Evolutionary conservation across 768 basidiomycete genomes (phyloP).

Genomic region (Lactarius pseudohatsudake): DNA sequence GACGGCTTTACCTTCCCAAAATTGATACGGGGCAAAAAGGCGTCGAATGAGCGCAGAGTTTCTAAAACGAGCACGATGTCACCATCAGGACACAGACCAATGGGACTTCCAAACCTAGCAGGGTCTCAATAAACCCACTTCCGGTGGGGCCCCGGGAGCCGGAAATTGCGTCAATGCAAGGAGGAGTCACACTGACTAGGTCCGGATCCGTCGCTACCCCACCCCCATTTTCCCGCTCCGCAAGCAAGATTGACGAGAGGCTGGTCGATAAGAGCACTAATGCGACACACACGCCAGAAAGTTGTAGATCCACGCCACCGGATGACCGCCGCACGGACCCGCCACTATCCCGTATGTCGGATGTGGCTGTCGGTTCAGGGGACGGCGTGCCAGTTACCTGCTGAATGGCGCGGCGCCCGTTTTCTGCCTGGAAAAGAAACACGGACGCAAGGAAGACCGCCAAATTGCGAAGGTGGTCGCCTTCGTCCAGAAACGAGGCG

Average conservation of each 20-base stretch:
- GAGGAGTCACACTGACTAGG: conserved; percentile 17
- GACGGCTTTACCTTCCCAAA: conserved; percentile 61
- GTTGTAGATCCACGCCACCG: conserved; percentile 21
- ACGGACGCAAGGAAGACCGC: conserved; percentile 15
- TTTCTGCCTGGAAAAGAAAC: conserved; percentile 14
- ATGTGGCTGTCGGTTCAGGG: not conserved
- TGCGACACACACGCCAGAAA: conserved; percentile 25
- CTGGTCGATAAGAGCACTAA: conserved; percentile 24
- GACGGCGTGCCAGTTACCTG: conserved; percentile 8
- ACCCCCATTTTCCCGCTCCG: conserved; percentile 16
- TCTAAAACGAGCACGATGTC: conserved; percentile 43
- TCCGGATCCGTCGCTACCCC: conserved; percentile 2
- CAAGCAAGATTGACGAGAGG: conserved; percentile 25
- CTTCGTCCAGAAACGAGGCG: conserved; percentile 22
- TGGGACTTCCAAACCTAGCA: conserved; percentile 30
- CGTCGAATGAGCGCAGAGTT: conserved; percentile 69
- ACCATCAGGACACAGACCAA: not conserved
- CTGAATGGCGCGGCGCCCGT: conserved; percentile 21
- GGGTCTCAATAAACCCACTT: conserved; percentile 29
- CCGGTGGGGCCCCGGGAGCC: conserved; percentile 16
- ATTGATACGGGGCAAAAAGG: conserved; percentile 82
- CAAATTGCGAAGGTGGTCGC: conserved; percentile 3
- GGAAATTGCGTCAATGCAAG: conserved; percentile 18
- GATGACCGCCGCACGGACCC: not conserved
- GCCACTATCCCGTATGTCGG: conserved; percentile 5